Percentiles rank a stretch among this genome's conserved stretches.
Evolutionary conservation across 768 basidiomycete genomes (phyloP).

Genomic region (Coprinellus micaceus): DNA sequence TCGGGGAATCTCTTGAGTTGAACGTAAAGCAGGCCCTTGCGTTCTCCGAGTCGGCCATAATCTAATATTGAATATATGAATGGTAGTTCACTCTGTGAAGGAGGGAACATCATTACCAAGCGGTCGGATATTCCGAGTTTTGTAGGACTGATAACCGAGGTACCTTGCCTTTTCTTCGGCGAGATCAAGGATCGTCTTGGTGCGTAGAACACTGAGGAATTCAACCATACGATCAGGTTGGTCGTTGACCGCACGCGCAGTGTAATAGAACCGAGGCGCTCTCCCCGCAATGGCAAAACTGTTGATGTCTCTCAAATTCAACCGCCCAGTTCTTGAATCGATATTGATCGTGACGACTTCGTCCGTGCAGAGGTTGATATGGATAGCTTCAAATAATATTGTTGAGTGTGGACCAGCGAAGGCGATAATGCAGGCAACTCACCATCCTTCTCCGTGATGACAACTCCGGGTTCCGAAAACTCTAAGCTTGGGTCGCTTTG

Average conservation of each 20-base stretch:
- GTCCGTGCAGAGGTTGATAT: constrained; percentile 69
- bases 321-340: constrained; percentile 73
- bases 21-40: constrained; percentile 67
- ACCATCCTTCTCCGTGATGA: constrained; percentile 54
- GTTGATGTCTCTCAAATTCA: constrained; percentile 78
- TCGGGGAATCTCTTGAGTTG: constrained; percentile 72
- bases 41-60: constrained; percentile 62
- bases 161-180: constrained; percentile 84
- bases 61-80: constrained; percentile 49
- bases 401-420: background rate
- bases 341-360: constrained; percentile 75
- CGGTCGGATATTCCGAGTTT: constrained; percentile 59
- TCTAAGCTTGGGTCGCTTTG: constrained; percentile 50
- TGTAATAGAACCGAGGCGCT: constrained; percentile 56
- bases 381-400: constrained; percentile 42
- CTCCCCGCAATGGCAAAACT: constrained; percentile 73
- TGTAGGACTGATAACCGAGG: constrained; percentile 75
- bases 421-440: constrained; percentile 22
- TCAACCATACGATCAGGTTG: constrained; percentile 58
- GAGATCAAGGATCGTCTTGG: constrained; percentile 76
- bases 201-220: constrained; percentile 55
- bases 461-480: constrained; percentile 61
- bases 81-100: too few species aligned
- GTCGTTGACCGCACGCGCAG: constrained; percentile 66
- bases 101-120: constrained; percentile 48